Percentiles rank a stretch among this genome's conserved stretches.
Evolutionary conservation across 345 rosid species (phyloP).

Genomic region (Excoecaria agallocha): DNA sequence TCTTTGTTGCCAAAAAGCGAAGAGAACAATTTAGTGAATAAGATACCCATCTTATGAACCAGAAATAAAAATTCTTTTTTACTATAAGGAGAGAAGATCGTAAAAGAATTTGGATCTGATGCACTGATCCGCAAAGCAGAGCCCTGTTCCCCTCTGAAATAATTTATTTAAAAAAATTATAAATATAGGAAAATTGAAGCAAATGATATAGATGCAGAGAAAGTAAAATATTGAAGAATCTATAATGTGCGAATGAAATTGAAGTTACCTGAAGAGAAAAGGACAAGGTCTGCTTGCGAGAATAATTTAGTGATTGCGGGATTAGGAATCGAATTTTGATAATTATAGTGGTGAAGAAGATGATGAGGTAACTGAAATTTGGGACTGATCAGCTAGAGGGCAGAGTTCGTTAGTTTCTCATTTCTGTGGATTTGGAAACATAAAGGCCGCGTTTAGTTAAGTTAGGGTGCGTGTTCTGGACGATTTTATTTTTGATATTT

Average conservation of each 20-base stretch:
- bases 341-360: neutral
- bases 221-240: neutral
- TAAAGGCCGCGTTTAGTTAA: no score
- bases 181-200: neutral
- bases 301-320: neutral
- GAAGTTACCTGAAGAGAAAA: constrained; percentile 11
- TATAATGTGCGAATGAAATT: neutral
- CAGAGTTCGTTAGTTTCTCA: neutral
- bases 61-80: neutral
- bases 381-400: neutral
- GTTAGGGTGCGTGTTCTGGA: no score
- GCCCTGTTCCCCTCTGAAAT: constrained; percentile 17
- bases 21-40: constrained; percentile 27
- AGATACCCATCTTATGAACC: constrained; percentile 16
- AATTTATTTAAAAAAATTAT: neutral
- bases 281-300: constrained; percentile 20
- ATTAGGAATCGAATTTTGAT: neutral
- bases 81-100: constrained; percentile 4
- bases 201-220: neutral
- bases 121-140: constrained; percentile 10
- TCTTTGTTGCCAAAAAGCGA: constrained; percentile 27
- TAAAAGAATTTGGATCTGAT: constrained; percentile 19
- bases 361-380: neutral
- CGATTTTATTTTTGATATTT: no score
- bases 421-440: no score